A percentile compares a stretch with the other conserved stretches of the same genome.
Conservation (phyloP, 1,139 yeast genomes). For the Candida labiduridarum region DNA sequence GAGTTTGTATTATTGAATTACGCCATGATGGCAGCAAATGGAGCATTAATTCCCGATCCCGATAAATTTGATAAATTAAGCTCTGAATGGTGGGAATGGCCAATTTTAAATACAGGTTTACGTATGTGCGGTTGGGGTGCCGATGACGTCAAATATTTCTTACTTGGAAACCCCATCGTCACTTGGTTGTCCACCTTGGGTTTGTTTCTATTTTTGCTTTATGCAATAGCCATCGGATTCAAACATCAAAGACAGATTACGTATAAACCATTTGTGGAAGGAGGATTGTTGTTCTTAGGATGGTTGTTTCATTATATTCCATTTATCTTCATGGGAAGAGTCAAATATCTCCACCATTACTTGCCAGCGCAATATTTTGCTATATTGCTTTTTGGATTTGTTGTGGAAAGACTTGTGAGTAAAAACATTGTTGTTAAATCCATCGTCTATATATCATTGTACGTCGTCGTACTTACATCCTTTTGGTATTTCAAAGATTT, state of each 20-base stretch:
- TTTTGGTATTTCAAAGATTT: conserved; percentile 35
- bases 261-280: conserved; percentile 20
- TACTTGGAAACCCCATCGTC: conserved; percentile 68
- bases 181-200: conserved; percentile 58
- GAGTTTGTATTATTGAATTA: conserved; percentile 70
- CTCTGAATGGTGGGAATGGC: conserved; percentile 86
- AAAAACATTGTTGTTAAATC: conserved; percentile 10
- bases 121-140: conserved; percentile 71
- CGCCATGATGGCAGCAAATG: conserved; percentile 80
- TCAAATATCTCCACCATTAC: conserved; percentile 95
- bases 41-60: conserved; percentile 72
- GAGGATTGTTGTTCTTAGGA: conserved; percentile 71
- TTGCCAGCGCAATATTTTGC: conserved; percentile 97
- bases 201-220: conserved; percentile 23
- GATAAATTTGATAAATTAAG: conserved; percentile 67
- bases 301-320: conserved; percentile 94
- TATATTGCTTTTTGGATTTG: conserved; percentile 58
- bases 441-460: conserved; percentile 21
- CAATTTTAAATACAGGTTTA: conserved; percentile 60
- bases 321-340: conserved; percentile 93
- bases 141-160: conserved; percentile 52
- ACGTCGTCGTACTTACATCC: conserved; percentile 25
- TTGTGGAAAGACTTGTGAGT: conserved; percentile 31
- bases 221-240: conserved; percentile 22
- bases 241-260: conserved; percentile 39